These are phyloP conservation scores for Cornus suecica DNA, from an alignment of 148 eudicot genomes.

Conservation along the genomic window DNA sequence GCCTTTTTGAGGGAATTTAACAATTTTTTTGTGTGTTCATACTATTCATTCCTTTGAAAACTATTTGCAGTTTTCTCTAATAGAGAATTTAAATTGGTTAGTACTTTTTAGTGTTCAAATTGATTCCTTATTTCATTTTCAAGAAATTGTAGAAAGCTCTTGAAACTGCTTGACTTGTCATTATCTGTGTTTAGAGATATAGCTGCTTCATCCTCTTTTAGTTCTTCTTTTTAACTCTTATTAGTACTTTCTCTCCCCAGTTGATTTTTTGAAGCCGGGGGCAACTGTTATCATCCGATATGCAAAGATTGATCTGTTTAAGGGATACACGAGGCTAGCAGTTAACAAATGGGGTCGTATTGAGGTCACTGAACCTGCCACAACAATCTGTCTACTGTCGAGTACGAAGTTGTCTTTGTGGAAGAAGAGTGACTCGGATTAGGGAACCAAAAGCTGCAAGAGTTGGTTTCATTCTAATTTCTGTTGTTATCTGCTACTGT, in stretches of 20 bases:
- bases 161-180: not conserved
- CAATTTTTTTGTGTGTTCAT: too few species aligned
- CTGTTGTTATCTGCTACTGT: not conserved
- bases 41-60: too few species aligned
- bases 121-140: not conserved
- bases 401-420: slow-evolving; percentile 45
- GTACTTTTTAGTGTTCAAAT: not conserved
- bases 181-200: not conserved
- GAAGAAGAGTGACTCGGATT: slow-evolving; percentile 13
- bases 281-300: slow-evolving; percentile 34
- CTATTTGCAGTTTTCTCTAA: not conserved
- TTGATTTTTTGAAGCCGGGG: slow-evolving; percentile 43
- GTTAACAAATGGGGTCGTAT: slow-evolving; percentile 48
- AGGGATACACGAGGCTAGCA: slow-evolving; percentile 45
- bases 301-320: slow-evolving; percentile 43
- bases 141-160: not conserved
- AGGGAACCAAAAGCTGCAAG: not conserved
- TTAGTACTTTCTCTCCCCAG: slow-evolving; percentile 17
- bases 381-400: slow-evolving; percentile 40
- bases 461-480: not conserved
- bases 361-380: slow-evolving; percentile 38
- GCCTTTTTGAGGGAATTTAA: too few species aligned
- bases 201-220: not conserved
- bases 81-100: not conserved
- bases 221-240: not conserved